Conservation (phyloP, 2,329 filamentous ascomycete genomes). For the Esteya vermicola region DNA sequence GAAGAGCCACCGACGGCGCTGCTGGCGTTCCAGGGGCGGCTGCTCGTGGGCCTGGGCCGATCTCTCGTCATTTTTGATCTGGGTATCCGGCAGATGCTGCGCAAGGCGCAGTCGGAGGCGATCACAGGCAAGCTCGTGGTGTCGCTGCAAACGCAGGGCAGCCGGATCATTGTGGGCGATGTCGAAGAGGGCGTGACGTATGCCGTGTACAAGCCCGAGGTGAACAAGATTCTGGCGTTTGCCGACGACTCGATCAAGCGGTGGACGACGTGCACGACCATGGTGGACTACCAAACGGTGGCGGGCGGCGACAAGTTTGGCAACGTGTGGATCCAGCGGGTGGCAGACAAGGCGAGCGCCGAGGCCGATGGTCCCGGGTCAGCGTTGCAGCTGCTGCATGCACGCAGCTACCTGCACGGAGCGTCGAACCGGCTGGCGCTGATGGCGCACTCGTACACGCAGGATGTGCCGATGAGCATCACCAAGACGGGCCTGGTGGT, state of each 20-base stretch:
- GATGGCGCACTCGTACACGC: conserved; percentile 77
- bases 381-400: conserved; percentile 80
- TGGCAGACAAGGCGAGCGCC: conserved; percentile 70
- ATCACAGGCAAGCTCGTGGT: conserved; percentile 75
- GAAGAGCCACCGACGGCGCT: conserved; percentile 84
- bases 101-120: conserved; percentile 76
- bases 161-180: conserved; percentile 82
- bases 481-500: conserved; percentile 82
- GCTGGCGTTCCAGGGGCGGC: conserved; percentile 78
- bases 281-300: conserved; percentile 95
- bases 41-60: conserved; percentile 74
- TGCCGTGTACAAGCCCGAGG: conserved; percentile 83
- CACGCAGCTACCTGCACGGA: conserved; percentile 79
- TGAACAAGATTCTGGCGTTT: conserved; percentile 87
- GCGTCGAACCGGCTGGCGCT: conserved; percentile 72
- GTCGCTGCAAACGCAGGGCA: conserved; percentile 78
- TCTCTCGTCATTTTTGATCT: conserved; percentile 81
- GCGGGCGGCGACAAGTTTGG: conserved; percentile 97
- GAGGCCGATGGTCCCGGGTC: conserved; percentile 87
- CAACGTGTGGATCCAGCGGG: conserved; percentile 85
- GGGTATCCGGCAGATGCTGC: conserved; percentile 80
- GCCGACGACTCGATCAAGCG: conserved; percentile 78
- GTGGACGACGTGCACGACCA: conserved; percentile 81
- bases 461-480: conserved; percentile 85
- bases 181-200: conserved; percentile 85